Percentiles rank a stretch among this genome's conserved stretches.
Evolutionary conservation across 2,329 filamentous ascomycete species (phyloP).

Genomic region (Chrysoporthe deuterocubensis): DNA sequence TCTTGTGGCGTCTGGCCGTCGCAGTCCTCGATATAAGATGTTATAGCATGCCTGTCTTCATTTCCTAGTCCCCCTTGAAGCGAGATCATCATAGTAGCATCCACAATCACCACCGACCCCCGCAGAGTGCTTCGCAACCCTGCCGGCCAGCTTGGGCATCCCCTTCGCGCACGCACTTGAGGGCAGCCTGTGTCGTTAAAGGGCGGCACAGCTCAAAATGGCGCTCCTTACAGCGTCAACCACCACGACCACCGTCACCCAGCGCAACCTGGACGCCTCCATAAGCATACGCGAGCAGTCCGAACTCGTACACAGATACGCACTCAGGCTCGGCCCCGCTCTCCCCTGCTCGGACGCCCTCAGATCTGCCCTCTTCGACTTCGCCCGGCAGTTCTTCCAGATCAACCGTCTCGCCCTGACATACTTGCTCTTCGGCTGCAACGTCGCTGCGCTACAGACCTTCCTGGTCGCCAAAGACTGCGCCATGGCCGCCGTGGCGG

Average conservation of each 20-base stretch:
- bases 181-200: neutral
- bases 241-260: slow-evolving; percentile 13
- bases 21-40: neutral
- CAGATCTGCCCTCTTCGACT: slow-evolving; percentile 13
- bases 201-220: slow-evolving; percentile 9
- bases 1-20: neutral
- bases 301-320: slow-evolving; percentile 21
- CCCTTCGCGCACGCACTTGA: neutral
- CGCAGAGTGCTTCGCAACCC: neutral
- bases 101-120: neutral
- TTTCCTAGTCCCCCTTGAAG: neutral
- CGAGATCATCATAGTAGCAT: neutral
- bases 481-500: slow-evolving; percentile 17
- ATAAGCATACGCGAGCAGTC: slow-evolving; percentile 18
- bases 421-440: slow-evolving; percentile 35
- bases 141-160: neutral
- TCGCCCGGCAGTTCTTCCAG: slow-evolving; percentile 18
- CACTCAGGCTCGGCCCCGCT: slow-evolving; percentile 16
- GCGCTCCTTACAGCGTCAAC: slow-evolving; percentile 17
- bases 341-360: slow-evolving; percentile 4
- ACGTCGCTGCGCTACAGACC: slow-evolving; percentile 37
- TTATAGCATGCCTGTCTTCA: neutral
- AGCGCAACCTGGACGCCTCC: slow-evolving; percentile 8
- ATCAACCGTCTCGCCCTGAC: slow-evolving; percentile 19
- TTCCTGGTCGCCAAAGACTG: slow-evolving; percentile 35